Percentiles rank a stretch among this genome's conserved stretches.
These are phyloP conservation scores for Angophora floribunda DNA, from an alignment of 345 rosid species.

Conservation along the genomic window DNA sequence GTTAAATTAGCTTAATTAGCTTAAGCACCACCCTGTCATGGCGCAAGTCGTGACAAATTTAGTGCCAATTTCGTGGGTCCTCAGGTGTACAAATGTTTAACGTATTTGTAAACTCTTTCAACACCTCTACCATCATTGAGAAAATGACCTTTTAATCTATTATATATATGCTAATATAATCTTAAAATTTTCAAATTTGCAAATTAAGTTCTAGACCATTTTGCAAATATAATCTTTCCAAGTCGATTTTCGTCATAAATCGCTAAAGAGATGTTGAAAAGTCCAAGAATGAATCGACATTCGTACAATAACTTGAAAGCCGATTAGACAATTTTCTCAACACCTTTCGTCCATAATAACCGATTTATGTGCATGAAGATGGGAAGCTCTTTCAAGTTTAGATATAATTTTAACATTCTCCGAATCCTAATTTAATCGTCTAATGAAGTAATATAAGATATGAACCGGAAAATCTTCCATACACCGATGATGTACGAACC, in stretches of 20 bases:
- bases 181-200: not conserved
- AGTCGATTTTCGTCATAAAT: rapidly evolving
- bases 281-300: no score
- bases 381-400: not conserved
- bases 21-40: not conserved
- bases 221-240: rapidly evolving
- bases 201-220: not conserved
- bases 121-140: rapidly evolving
- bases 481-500: not conserved
- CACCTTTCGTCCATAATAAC: not conserved
- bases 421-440: no score
- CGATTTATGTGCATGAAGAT: not conserved
- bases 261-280: not conserved
- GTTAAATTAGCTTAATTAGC: not conserved
- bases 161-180: rapidly evolving
- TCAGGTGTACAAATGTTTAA: no score
- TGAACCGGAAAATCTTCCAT: not conserved
- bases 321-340: not conserved
- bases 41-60: not conserved
- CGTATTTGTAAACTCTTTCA: not conserved
- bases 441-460: not conserved
- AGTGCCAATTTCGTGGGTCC: not conserved
- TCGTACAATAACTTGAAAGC: not conserved
- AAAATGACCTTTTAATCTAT: not conserved
- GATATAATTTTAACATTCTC: not conserved